Base-by-base conservation (phyloP, 108 stramenopile species). In the Chaetoceros muelleri region DNA sequence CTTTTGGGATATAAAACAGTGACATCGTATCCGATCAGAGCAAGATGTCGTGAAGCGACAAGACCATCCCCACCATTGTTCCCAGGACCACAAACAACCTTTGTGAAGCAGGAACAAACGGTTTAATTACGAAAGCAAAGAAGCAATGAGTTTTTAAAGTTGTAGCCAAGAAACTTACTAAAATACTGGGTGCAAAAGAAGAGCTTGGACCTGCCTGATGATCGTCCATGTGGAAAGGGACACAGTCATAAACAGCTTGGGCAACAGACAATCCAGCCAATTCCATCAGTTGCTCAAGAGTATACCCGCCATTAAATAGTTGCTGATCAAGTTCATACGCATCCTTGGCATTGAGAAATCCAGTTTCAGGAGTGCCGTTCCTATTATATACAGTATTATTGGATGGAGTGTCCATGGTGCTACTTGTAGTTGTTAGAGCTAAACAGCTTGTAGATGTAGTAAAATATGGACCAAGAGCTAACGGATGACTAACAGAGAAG, bases 21-120 rank as follows among this genome's bases (percentile, higher is more conserved):
- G 10, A 81, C 80, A 0, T 77, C 63, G 67, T 88, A 86, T 10
- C 95, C 96, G 72, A 96, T 97, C 34, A 93, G 83, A 13, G 61
- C 62, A 24, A 99, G 72, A 66, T 98, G 98, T 3, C 98, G 80
- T 2, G 98, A 95, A 24, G 96, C 96, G 5, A 99, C 98, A 25
- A 99, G 87, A 5, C 96, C 98, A 64, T 99, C 98, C n/a, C 98
- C 98, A 28, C 98, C 98, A 61, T 99, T 99, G 78, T 99, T 99
- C 0, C 98, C 98, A 0, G 98, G 98, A 2, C 98, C 95, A 49
- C 77, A 81, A 22, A 91, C 54, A 46, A 91, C 23, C n/a, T n/a
- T 45, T 45, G 18, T 18, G 18, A 18, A 17, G 44, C 44, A 18
- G 17, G 17, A 18, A 17, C 18, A 45, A 17, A 45, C 44, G 44